phyloP scores from a whole-genome alignment of 148 eudicot genomes.

The Nepenthes gracilis region DNA sequence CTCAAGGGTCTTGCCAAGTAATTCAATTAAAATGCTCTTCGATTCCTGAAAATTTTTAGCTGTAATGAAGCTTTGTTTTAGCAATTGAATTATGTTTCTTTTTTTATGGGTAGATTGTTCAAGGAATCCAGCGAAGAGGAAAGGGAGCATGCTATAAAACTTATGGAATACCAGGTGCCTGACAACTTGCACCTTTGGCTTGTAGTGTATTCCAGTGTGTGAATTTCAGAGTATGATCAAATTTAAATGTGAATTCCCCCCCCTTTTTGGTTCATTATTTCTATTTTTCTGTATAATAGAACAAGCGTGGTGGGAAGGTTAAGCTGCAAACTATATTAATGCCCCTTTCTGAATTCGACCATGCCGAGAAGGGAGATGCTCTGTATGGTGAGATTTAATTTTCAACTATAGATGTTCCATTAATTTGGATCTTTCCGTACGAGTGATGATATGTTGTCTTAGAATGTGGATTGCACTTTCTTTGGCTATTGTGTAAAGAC shows the following conservation, averaged over 20 bases:
- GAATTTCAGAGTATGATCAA: not conserved
- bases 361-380: conserved; percentile 94
- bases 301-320: conserved; percentile 95
- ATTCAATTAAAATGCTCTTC: not conserved
- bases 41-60: not conserved
- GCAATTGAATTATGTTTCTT: not conserved
- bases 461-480: not conserved
- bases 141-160: conserved; percentile 84
- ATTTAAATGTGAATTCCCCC: not conserved
- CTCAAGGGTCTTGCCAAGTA: conserved; percentile 95
- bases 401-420: not conserved
- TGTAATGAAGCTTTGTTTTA: not conserved
- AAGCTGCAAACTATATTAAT: conserved; percentile 71
- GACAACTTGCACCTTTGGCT: not conserved
- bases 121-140: conserved; percentile 92
- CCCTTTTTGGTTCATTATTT: not conserved
- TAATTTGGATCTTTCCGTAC: not conserved
- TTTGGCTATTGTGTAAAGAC: not conserved
- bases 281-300: conserved; percentile 22
- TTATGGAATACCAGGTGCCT: conserved; percentile 92
- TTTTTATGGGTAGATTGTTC: conserved; percentile 45
- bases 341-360: conserved; percentile 85
- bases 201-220: not conserved
- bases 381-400: conserved; percentile 46
- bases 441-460: not conserved